These are phyloP conservation scores for Heliophila coronopifolia DNA, from an alignment of 441 rosid species.

Conservation along the genomic window DNA sequence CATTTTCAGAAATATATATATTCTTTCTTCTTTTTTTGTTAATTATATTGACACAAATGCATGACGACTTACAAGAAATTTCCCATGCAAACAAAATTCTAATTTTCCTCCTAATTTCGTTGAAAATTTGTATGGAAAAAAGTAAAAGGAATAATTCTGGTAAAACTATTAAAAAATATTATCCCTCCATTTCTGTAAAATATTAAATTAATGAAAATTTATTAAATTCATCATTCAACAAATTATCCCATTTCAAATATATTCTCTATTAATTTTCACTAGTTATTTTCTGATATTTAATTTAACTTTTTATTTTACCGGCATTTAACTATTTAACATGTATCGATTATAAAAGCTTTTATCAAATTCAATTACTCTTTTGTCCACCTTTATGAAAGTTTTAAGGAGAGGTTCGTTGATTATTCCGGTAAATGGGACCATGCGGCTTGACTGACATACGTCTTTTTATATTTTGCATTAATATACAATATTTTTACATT, in stretches of 20 bases:
- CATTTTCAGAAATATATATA: background rate
- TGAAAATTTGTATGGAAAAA: too few relatives aligned
- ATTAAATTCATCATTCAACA: background rate
- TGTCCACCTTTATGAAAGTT: background rate
- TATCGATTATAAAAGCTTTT: background rate
- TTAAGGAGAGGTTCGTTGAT: background rate
- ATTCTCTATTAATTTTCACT: background rate
- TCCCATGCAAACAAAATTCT: conserved; percentile 5
- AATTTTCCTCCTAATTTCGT: background rate
- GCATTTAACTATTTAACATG: too few relatives aligned
- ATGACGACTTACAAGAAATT: background rate
- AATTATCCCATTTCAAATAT: background rate
- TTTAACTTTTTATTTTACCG: too few relatives aligned
- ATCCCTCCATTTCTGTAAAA: too few relatives aligned
- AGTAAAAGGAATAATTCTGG: too few relatives aligned
- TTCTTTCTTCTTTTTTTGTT: background rate
- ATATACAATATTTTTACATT: too few relatives aligned
- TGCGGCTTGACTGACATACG: conserved; percentile 10
- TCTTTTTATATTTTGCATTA: background rate
- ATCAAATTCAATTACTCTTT: background rate
- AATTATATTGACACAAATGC: background rate
- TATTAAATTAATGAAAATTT: too few relatives aligned
- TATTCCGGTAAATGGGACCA: background rate
- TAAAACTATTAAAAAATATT: too few relatives aligned
- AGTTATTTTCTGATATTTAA: background rate